A percentile compares a stretch with the other conserved stretches of the same genome.
Conservation (phyloP, 108 stramenopile genomes). For the Pseudonitzschia delicatissima region DNA sequence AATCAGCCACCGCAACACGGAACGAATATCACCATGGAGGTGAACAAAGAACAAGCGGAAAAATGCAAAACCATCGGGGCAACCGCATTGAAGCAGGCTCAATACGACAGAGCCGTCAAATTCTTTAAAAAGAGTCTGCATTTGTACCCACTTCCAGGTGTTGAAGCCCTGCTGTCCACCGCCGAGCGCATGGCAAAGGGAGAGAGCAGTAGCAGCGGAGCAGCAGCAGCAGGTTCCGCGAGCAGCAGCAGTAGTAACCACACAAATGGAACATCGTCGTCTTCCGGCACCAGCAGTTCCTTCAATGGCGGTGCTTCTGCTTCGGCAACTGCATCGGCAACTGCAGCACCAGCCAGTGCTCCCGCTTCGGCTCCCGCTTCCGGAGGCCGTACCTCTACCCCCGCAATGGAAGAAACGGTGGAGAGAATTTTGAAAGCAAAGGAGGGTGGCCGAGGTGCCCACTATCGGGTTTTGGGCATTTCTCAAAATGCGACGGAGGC, state of each 20-base stretch:
- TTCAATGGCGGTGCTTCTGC: background rate
- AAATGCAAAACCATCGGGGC: constrained; percentile 77
- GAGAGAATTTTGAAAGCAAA: constrained; percentile 57
- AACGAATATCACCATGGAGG: constrained; percentile 13
- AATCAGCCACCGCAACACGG: no score
- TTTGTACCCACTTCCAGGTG: constrained; percentile 89
- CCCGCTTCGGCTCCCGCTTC: constrained; percentile 9
- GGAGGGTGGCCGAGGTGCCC: constrained; percentile 79
- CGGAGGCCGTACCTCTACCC: constrained; percentile 64
- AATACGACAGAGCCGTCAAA: constrained; percentile 82
- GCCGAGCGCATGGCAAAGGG: constrained; percentile 41
- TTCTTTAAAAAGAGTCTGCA: constrained; percentile 83
- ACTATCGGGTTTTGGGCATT: constrained; percentile 85
- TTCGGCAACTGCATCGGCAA: background rate
- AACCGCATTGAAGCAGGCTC: constrained; percentile 52
- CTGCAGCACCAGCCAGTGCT: background rate
- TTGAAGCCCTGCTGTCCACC: constrained; percentile 72
- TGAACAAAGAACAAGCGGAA: constrained; percentile 67
- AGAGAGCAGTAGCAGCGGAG: background rate
- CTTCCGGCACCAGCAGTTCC: background rate
- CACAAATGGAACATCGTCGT: background rate
- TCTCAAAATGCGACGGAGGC: constrained; percentile 49
- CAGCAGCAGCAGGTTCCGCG: background rate
- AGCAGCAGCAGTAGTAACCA: constrained; percentile 8
- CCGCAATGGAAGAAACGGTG: constrained; percentile 64